These are phyloP conservation scores for Phialocephala sp. DNA, from an alignment of 2,329 filamentous ascomycete genomes.

Conservation along the genomic window DNA sequence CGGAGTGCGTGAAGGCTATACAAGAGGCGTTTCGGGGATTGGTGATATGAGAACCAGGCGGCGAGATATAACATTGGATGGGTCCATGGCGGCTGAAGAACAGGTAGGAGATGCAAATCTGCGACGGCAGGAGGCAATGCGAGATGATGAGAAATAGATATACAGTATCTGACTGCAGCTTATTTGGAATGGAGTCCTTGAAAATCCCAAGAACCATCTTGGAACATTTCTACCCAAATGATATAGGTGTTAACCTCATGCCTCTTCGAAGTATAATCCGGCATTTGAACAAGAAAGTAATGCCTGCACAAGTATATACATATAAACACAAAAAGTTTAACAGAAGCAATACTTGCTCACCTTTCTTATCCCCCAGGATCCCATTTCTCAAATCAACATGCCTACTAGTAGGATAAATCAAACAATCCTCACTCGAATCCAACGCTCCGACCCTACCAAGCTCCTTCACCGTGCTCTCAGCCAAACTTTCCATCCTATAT, in stretches of 20 bases:
- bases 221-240: too few species aligned
- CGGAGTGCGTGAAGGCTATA: background rate
- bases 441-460: conserved; percentile 45
- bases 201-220: too few species aligned
- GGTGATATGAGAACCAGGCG: background rate
- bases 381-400: conserved; percentile 56
- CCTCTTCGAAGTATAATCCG: too few species aligned
- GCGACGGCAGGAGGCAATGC: background rate
- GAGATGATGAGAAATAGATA: background rate
- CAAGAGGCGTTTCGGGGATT: background rate
- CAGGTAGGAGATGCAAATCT: background rate
- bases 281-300: too few species aligned
- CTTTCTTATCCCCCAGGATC: background rate
- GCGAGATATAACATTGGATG: background rate
- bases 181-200: too few species aligned
- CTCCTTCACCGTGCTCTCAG: too few species aligned
- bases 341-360: background rate
- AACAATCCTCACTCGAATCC: conserved; percentile 53
- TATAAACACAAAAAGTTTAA: background rate
- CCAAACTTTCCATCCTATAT: conserved; percentile 63
- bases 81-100: background rate
- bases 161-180: background rate
- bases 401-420: conserved; percentile 57
- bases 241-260: too few species aligned
- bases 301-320: background rate